Conservation (phyloP, 768 basidiomycete genomes). For the Sarcodon aspratus region DNA sequence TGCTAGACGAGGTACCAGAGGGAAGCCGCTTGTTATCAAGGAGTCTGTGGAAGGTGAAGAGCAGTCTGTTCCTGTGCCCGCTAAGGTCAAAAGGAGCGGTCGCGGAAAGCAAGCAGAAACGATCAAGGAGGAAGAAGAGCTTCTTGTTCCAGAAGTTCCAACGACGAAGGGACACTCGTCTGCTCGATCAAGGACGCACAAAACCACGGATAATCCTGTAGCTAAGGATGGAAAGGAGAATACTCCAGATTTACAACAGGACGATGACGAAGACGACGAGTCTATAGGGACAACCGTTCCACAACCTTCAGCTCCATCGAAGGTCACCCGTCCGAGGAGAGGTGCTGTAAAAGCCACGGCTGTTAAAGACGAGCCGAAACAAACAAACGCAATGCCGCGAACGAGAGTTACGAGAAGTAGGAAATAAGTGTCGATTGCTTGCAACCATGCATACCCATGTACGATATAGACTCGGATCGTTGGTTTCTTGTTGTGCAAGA, state of each 20-base stretch:
- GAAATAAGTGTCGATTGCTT: neutral
- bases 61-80: neutral
- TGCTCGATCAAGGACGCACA: neutral
- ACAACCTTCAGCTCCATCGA: neutral
- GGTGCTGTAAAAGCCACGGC: neutral
- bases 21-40: too few species aligned
- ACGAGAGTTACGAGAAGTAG: neutral
- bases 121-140: neutral
- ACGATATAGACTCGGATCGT: neutral
- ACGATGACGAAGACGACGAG: neutral
- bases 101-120: neutral
- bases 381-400: neutral
- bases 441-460: neutral
- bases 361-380: neutral
- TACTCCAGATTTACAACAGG: neutral
- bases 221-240: neutral
- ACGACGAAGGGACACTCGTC: neutral
- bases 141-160: neutral
- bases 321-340: neutral
- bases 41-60: neutral
- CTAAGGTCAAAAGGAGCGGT: neutral
- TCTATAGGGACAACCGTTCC: neutral
- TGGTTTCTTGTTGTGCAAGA: too few species aligned
- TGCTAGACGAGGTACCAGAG: too few species aligned
- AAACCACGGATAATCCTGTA: neutral